phyloP scores from a whole-genome alignment of 176 grass and related monocot species.

The Zizania latifolia region DNA sequence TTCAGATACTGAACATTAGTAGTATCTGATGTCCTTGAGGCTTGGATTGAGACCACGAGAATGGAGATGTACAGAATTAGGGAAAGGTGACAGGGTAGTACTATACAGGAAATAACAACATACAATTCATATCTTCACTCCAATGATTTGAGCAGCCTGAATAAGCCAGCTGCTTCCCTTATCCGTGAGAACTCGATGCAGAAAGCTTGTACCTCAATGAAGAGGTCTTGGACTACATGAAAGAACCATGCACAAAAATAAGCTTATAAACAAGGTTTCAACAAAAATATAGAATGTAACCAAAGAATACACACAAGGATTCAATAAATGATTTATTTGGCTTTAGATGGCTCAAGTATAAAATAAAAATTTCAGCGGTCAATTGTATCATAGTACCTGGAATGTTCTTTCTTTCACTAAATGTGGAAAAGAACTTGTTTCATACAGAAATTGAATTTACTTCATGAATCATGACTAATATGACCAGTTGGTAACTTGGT shows the following conservation, averaged over 20 bases:
- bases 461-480: constrained; percentile 6
- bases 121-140: constrained; percentile 65
- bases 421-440: neutral
- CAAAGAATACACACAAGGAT: neutral
- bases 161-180: constrained; percentile 96
- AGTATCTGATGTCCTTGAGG: neutral
- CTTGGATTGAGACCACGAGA: constrained; percentile 7
- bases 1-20: constrained; percentile 3
- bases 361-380: neutral
- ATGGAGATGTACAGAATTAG: constrained; percentile 32
- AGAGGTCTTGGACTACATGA: constrained; percentile 92
- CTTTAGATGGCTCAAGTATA: neutral
- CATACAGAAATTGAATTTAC: neutral
- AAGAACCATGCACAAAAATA: constrained; percentile 28
- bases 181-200: constrained; percentile 99
- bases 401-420: constrained; percentile 5
- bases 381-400: neutral
- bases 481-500: neutral
- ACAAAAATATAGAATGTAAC: constrained; percentile 10
- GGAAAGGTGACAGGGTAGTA: neutral
- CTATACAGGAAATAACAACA: constrained; percentile 35
- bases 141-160: constrained; percentile 93
- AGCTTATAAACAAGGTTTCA: neutral
- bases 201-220: constrained; percentile 98
- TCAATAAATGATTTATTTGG: neutral